Evolutionary conservation across 2,329 filamentous ascomycete genomes (phyloP).

Genomic region (Diaporthe caulivora): DNA sequence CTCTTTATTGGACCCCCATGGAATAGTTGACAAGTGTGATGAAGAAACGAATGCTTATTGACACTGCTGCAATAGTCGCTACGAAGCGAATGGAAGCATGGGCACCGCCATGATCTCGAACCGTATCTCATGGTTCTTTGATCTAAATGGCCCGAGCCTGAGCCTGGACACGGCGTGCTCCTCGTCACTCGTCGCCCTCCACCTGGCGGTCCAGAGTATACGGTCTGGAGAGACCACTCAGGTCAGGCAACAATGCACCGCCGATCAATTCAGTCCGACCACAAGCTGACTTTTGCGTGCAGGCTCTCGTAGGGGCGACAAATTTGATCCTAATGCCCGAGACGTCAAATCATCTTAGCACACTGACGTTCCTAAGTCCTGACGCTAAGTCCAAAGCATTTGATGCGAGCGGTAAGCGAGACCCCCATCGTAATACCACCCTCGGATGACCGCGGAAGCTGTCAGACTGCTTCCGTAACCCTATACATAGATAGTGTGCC

Average conservation of each 20-base stretch:
- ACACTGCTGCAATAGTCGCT: not conserved
- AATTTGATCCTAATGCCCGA: slow-evolving; percentile 51
- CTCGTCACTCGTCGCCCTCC: slow-evolving; percentile 54
- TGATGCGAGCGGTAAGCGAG: slow-evolving; percentile 51
- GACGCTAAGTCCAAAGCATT: slow-evolving; percentile 55
- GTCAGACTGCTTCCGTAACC: not conserved
- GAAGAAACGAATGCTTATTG: not conserved
- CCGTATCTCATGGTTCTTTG: slow-evolving; percentile 56
- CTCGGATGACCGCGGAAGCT: not conserved
- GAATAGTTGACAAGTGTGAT: not conserved
- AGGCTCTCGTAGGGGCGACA: slow-evolving; percentile 47
- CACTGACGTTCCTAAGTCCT: slow-evolving; percentile 53
- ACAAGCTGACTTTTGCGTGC: slow-evolving; percentile 46
- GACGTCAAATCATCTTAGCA: slow-evolving; percentile 50
- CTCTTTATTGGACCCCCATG: not conserved
- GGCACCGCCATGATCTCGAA: slow-evolving; percentile 53
- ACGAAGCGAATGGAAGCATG: slow-evolving; percentile 36
- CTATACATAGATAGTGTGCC: not conserved
- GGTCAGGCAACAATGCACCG: not conserved
- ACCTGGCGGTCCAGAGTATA: slow-evolving; percentile 53
- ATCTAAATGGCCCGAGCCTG: slow-evolving; percentile 56
- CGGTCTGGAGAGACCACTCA: slow-evolving; percentile 54
- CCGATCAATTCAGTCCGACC: slow-evolving; percentile 36
- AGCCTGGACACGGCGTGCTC: slow-evolving; percentile 61
- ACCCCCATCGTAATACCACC: not conserved